Evolutionary conservation across 805 yeast genomes (phyloP).

Genomic region (Candida coleopterorum): DNA sequence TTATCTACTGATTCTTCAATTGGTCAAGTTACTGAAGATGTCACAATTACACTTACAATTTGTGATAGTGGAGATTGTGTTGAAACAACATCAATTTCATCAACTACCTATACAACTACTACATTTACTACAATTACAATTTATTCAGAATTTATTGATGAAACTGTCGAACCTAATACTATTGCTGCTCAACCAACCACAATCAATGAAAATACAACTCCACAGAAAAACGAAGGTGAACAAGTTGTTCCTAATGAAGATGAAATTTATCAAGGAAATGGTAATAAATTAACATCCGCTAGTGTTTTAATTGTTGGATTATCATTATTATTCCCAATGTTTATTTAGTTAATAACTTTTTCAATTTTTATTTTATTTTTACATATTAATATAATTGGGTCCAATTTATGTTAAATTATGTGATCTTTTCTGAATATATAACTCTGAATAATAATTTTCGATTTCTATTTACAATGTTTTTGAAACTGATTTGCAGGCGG

Average conservation of each 20-base stretch:
- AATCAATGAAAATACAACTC: neutral
- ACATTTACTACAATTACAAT: conserved; percentile 1
- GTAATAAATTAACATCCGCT: neutral
- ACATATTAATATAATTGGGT: too few species aligned
- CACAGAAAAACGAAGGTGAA: neutral
- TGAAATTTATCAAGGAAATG: neutral
- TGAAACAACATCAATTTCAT: neutral
- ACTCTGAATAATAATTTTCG: too few species aligned
- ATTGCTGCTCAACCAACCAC: neutral
- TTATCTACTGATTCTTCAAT: conserved; percentile 1
- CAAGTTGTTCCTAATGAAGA: neutral
- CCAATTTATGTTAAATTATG: too few species aligned
- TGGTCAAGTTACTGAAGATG: conserved; percentile 2
- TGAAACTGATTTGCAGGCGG: too few species aligned
- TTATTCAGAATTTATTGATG: neutral
- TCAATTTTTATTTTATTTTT: too few species aligned
- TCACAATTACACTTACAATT: conserved; percentile 1
- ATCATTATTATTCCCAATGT: neutral
- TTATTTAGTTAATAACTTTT: too few species aligned
- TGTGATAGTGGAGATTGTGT: conserved; percentile 1
- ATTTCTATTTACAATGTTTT: too few species aligned
- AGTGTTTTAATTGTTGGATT: neutral
- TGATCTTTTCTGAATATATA: too few species aligned
- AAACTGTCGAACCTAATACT: neutral
- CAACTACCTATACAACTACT: conserved; percentile 5